phyloP scores from a whole-genome alignment of 148 eudicot species.

The Rhododendron griersonianum region DNA sequence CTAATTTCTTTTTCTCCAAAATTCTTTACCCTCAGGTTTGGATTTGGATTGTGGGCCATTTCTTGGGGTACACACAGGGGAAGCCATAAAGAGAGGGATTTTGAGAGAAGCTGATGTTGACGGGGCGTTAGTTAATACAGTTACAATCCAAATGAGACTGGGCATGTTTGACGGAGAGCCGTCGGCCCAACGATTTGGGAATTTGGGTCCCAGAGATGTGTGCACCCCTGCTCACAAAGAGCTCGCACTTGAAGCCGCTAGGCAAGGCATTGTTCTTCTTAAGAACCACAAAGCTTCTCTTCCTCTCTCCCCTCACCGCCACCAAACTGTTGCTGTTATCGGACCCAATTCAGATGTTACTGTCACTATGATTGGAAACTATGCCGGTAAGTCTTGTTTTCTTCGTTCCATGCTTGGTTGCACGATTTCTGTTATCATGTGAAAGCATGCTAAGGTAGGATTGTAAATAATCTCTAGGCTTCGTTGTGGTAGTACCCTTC shows the following conservation, averaged over 20 bases:
- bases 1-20: background rate
- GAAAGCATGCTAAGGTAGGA: background rate
- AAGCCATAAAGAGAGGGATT: constrained; percentile 55
- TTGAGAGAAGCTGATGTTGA: constrained; percentile 54
- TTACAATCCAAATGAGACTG: constrained; percentile 73
- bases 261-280: constrained; percentile 80
- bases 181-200: constrained; percentile 59
- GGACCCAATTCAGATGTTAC: constrained; percentile 89
- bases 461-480: too few species aligned
- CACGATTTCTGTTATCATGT: background rate
- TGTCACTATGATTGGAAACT: constrained; percentile 74
- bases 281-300: constrained; percentile 56
- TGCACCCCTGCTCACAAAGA: constrained; percentile 70
- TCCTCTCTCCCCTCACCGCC: constrained; percentile 54
- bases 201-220: constrained; percentile 65
- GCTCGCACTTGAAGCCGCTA: constrained; percentile 78
- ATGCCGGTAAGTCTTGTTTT: constrained; percentile 51
- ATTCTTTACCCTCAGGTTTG: constrained; percentile 38
- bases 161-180: constrained; percentile 92
- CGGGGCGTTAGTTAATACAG: constrained; percentile 50
- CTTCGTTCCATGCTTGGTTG: background rate
- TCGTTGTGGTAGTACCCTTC: too few species aligned
- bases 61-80: constrained; percentile 52
- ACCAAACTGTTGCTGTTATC: constrained; percentile 65
- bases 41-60: constrained; percentile 92